Evolutionary conservation across 768 basidiomycete genomes (phyloP).

Genomic region (Pulveroboletus frians): DNA sequence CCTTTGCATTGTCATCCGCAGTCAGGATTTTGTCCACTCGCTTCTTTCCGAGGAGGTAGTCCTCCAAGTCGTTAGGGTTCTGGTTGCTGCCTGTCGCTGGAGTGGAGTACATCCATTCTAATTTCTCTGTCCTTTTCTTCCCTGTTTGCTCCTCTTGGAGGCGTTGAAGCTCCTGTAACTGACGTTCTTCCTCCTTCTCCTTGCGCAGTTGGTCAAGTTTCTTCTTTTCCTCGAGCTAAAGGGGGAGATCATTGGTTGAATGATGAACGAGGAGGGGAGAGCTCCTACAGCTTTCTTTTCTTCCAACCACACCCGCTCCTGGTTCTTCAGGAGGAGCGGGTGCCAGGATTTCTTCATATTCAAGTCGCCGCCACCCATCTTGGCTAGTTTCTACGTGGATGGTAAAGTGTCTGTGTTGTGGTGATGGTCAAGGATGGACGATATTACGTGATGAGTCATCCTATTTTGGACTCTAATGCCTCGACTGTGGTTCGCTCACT

Average conservation of each 20-base stretch:
- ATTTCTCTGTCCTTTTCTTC: constrained; percentile 86
- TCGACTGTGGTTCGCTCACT: not conserved
- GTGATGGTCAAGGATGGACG: constrained; percentile 4
- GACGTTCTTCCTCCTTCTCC: constrained; percentile 96
- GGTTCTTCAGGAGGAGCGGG: constrained; percentile 95
- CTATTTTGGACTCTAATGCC: not conserved
- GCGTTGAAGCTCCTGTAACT: constrained; percentile 92
- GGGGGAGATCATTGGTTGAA: constrained; percentile 11
- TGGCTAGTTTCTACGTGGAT: constrained; percentile 35
- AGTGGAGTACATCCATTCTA: constrained; percentile 99
- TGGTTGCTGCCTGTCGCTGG: constrained; percentile 85
- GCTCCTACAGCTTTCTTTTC: constrained; percentile 88
- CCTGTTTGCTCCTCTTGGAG: constrained; percentile 95
- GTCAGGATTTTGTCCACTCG: constrained; percentile 93
- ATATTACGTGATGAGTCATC: constrained; percentile 1
- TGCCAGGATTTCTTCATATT: constrained; percentile 99
- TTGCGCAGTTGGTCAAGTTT: constrained; percentile 94
- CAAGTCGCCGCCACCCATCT: constrained; percentile 97
- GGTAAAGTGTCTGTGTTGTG: constrained; percentile 2
- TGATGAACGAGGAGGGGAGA: not conserved
- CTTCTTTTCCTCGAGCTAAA: constrained; percentile 95
- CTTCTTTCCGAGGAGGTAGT: constrained; percentile 96
- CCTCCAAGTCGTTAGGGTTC: constrained; percentile 90
- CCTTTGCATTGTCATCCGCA: constrained; percentile 89
- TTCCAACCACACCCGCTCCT: constrained; percentile 99